Evolutionary conservation across 2,329 filamentous ascomycete species (phyloP).

Genomic region (Alternaria sp.): DNA sequence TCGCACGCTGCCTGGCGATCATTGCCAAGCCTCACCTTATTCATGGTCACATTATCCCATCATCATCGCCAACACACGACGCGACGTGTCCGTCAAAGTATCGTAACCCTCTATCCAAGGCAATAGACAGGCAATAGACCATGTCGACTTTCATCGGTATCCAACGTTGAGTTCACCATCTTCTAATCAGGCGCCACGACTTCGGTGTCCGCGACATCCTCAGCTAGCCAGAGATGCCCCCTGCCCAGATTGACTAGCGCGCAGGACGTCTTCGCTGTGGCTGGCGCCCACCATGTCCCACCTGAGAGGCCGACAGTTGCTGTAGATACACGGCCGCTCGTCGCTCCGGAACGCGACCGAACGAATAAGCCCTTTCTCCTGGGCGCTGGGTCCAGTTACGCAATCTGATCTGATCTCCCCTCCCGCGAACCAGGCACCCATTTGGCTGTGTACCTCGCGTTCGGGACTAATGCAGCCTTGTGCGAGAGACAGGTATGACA

Average conservation of each 20-base stretch:
- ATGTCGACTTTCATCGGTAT: not conserved
- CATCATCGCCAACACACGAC: not conserved
- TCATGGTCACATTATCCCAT: slow-evolving; percentile 5
- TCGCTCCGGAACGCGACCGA: slow-evolving; percentile 7
- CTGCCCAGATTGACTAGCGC: slow-evolving; percentile 11
- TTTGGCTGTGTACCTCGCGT: slow-evolving; percentile 2
- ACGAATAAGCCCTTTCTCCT: not conserved
- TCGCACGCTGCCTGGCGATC: slow-evolving; percentile 16
- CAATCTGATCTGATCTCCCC: slow-evolving; percentile 2
- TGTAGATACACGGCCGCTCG: slow-evolving; percentile 4
- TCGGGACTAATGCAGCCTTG: not conserved
- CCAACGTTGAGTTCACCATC: not conserved
- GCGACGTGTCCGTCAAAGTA: not conserved
- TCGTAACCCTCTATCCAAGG: not conserved
- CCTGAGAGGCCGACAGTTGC: slow-evolving; percentile 6
- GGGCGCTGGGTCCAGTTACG: slow-evolving; percentile 3
- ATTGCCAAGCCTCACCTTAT: slow-evolving; percentile 15
- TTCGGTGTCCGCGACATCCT: slow-evolving; percentile 4
- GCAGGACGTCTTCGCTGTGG: slow-evolving; percentile 7
- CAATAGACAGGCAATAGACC: not conserved
- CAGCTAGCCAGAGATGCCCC: slow-evolving; percentile 21
- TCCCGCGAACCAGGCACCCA: not conserved
- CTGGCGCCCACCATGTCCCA: slow-evolving; percentile 7
- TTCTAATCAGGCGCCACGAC: not conserved
- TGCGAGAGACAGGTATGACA: not conserved